These are phyloP conservation scores for Carpinus viminea DNA, from an alignment of 306 rosid genomes.

Conservation along the genomic window DNA sequence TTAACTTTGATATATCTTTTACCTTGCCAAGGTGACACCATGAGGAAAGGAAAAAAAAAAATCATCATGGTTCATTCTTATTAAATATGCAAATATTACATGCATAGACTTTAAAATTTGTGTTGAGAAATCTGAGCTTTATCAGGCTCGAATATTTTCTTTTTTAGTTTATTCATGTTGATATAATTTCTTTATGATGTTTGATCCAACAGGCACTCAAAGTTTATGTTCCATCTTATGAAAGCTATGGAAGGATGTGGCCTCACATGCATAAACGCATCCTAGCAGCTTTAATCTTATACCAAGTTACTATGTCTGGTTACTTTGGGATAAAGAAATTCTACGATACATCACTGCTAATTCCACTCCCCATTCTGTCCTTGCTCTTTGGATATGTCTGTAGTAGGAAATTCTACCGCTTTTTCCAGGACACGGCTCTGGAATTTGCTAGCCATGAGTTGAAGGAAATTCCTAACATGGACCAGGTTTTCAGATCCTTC, in stretches of 20 bases:
- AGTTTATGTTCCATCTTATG: constrained; percentile 83
- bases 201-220: constrained; percentile 69
- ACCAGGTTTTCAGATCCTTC: constrained; percentile 59
- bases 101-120: too few species aligned
- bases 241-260: constrained; percentile 94
- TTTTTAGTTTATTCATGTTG: too few species aligned
- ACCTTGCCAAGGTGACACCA: too few species aligned
- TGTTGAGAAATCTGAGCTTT: too few species aligned
- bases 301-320: constrained; percentile 85
- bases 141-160: too few species aligned
- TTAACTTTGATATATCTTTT: not conserved
- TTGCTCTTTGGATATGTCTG: constrained; percentile 49
- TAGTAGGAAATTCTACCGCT: constrained; percentile 65
- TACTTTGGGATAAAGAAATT: constrained; percentile 67
- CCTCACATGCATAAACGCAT: constrained; percentile 76
- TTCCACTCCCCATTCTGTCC: constrained; percentile 71
- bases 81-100: too few species aligned
- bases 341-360: constrained; percentile 41
- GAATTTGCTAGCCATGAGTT: constrained; percentile 50
- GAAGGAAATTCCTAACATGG: constrained; percentile 78
- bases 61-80: too few species aligned
- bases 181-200: constrained; percentile 4
- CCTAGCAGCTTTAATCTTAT: constrained; percentile 68
- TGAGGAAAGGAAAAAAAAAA: too few species aligned
- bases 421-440: constrained; percentile 54